These are phyloP conservation scores for Veloporphyrellus conicus DNA, from an alignment of 1,284 basidiomycete species.

Conservation along the genomic window DNA sequence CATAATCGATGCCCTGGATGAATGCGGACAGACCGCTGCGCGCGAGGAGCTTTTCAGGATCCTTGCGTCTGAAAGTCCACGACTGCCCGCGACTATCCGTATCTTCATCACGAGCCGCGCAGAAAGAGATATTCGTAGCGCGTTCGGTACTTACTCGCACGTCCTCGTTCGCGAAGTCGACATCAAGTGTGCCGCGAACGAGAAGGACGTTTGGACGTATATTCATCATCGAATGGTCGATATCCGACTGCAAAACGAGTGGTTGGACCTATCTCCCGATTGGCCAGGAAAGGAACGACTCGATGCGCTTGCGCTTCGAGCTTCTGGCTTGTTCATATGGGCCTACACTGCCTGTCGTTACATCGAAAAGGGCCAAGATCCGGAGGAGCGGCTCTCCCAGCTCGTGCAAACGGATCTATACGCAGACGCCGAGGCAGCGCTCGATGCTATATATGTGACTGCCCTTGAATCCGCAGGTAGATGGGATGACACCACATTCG, in stretches of 20 bases:
- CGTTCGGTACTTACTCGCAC: slow-evolving; percentile 12
- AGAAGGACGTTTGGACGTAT: slow-evolving; percentile 28
- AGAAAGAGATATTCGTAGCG: slow-evolving; percentile 27
- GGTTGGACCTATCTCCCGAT: slow-evolving; percentile 20
- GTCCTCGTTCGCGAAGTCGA: slow-evolving; percentile 23
- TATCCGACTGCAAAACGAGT: slow-evolving; percentile 23
- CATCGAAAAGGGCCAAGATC: slow-evolving; percentile 32
- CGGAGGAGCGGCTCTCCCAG: slow-evolving; percentile 28
- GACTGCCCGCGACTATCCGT: slow-evolving; percentile 27
- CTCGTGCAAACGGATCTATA: slow-evolving; percentile 23
- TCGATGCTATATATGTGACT: slow-evolving; percentile 31
- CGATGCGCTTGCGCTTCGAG: slow-evolving; percentile 18
- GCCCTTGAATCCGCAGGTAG: slow-evolving; percentile 31
- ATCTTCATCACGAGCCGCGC: slow-evolving; percentile 32
- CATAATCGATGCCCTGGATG: slow-evolving; percentile 35
- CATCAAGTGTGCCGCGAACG: slow-evolving; percentile 27
- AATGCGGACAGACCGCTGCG: slow-evolving; percentile 22
- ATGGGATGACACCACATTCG: slow-evolving; percentile 29
- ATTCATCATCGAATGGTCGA: slow-evolving; percentile 28
- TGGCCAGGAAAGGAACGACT: slow-evolving; percentile 30
- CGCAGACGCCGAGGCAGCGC: slow-evolving; percentile 27
- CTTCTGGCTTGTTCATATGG: slow-evolving; percentile 37
- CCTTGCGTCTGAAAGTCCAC: slow-evolving; percentile 19
- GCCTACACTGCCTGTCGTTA: slow-evolving; percentile 33
- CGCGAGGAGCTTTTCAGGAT: slow-evolving; percentile 30